phyloP scores from a whole-genome alignment of 371 early-diverging fungal species.

The Rhizopus microsporus region DNA sequence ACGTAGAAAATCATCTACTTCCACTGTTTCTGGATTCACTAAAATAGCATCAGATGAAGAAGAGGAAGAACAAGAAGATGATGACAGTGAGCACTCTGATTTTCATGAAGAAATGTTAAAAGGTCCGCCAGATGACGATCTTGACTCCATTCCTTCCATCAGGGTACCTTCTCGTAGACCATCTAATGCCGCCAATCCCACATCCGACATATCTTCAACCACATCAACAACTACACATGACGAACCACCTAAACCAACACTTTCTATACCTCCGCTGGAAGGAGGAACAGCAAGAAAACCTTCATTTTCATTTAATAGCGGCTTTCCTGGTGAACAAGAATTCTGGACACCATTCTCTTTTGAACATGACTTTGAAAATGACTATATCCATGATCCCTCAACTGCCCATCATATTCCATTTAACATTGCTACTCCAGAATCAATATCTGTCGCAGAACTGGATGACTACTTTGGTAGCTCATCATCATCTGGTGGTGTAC shows the following conservation, averaged over 20 bases:
- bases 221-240: not conserved
- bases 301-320: conserved; percentile 28
- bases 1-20: not conserved
- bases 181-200: conserved; percentile 2
- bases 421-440: conserved; percentile 51
- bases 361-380: conserved; percentile 50
- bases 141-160: conserved; percentile 9
- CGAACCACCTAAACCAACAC: not conserved
- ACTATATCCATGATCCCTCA: conserved; percentile 36
- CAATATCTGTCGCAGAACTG: conserved; percentile 47
- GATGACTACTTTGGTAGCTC: conserved; percentile 42
- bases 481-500: conserved; percentile 2
- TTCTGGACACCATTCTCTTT: conserved; percentile 48
- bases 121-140: conserved; percentile 27
- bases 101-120: conserved; percentile 63
- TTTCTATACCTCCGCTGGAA: not conserved
- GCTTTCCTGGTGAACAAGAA: conserved; percentile 41
- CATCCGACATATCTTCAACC: not conserved
- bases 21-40: not conserved
- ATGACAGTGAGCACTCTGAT: conserved; percentile 53
- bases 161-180: conserved; percentile 15
- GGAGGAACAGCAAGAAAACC: conserved; percentile 16
- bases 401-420: conserved; percentile 28
- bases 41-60: not conserved
- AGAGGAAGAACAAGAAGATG: conserved; percentile 6